Evolutionary conservation across 441 rosid species (phyloP), one percentile per base, ranked within the genome.

Genomic region (Erysimum pusillum): DNA sequence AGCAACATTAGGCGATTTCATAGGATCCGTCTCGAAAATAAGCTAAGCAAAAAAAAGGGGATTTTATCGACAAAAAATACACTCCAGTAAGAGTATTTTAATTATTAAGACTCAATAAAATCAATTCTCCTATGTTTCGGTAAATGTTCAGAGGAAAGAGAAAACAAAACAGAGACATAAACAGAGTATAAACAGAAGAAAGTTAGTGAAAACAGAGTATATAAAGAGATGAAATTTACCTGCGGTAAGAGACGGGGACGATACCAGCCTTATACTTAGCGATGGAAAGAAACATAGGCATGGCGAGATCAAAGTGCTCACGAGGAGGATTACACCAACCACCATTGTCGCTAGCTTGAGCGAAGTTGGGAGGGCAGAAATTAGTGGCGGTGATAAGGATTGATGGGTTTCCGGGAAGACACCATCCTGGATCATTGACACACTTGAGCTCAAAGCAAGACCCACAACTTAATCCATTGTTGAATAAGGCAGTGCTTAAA

Each of bases 321-420:
- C 93, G 91, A 44, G 93, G 93, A 53, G 93, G 94, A 75, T 89
- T 89, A 67, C 94, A 89, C 94, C 94, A 89, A 44, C 94, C 94
- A 54, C 94, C 94, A 76, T 87, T 36, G 64, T 89, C 90, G 14
- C 88, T 85, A 13, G 91, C 81, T 53, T 67, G 90, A 60, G 87
- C 87, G 52, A 74, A 86, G 76, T 89, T 89, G 0, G 94, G 91
- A 4, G 94, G 94, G 67, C 91, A 89, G 52, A 89, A 89, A 71
- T 89, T 89, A 54, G 94, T 89, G 9, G 88, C 94, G 0, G 94
- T 87, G 62, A 89, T 61, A 12, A 81, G 69, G 58, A 89, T 84
- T 18, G 94, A 76, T 9, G 94, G 89, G 80, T 48, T 81, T 6
- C 94, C 93, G 0, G 90, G 86, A 54, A 81, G 70, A 69, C 93